Evolutionary conservation across 2,329 filamentous ascomycete species (phyloP), one percentile per base, ranked within the genome.

Genomic region (Neofusicoccum sp.): DNA sequence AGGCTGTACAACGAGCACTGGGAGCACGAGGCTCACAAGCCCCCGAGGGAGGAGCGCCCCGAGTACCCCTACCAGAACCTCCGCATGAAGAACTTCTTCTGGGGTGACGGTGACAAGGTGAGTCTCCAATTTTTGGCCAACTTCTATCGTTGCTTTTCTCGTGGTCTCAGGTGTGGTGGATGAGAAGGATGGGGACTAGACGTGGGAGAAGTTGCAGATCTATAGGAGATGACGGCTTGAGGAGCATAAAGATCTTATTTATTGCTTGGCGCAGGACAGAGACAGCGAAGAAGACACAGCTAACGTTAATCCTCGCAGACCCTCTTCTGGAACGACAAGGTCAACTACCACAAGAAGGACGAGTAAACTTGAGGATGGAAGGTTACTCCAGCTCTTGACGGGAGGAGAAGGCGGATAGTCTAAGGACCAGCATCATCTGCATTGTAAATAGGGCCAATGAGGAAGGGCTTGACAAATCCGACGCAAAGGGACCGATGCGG

Each of bases 51-150:
- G 84, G 95, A 99, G 83, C 90, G 91, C 76, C 81, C 85, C 73
- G 92, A 98, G 84, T 99, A 98, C 82, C 83, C 93, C 65, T 99
- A 96, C 88, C 92, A 96, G 87, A 99, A 99, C 86, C 91, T 99
- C 79, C 91, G 95, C 78, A 86, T 87, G 78, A 97, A 95, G 89
- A 97, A 97, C 87, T 99, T 81, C 85, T 88, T 87, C 75, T 99
- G 91, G 91, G 93, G 94, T 70, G 85, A 98, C 76, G 95, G 95
- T 76, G 95, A 99, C 83, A 95, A 98, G 91, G 91, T 92, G 69
- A 73, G 84, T 74, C 12, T 28, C 6, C 36, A 34, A 14, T 7
- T n/a, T 44, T 44, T 12, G 29, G 3, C 45, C n/a, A 6, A 2
- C 9, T 61, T 31, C 28, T 9, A 11, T 44, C 16, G 16, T n/a